Evolutionary conservation across 1,139 yeast species (phyloP), one percentile per base, ranked within the genome.

Genomic region (Hyphopichia pseudoburtonii): DNA sequence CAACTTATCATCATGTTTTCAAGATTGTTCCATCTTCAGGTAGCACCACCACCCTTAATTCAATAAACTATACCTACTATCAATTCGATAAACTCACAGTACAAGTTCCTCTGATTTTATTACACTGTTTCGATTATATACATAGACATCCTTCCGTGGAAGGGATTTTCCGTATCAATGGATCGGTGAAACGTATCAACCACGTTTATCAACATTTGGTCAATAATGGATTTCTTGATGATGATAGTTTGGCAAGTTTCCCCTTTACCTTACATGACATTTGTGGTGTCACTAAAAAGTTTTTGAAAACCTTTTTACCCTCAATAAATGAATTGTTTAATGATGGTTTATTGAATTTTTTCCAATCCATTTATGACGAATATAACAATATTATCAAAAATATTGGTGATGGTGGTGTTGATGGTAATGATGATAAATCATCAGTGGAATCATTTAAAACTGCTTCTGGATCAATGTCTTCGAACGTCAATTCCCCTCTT

Each of bases 81-180:
- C 11, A 17, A 6, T 29, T 29, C 12, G 23, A 29, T 16, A 10
- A 15, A 9, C 5, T 30, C 32, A 32, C 34, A n/a, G 24, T 17
- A 11, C 33, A 34, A 10, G 15, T 56, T n/a, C 62, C 64, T 1
- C 27, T 38, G 9, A 42, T 57, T 11, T 33, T 60, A 24, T 43
- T 43, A 7, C 55, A 52, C 16, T 45, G 60, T 24, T 54, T 54
- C 37, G 32, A 45, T 8, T 54, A 46, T 37, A 46, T 60, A 4
- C 40, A 52, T 6, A 35, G 38, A 3, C 52, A 57, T 14, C 10
- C 16, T 5, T 40, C 53, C 3, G 46, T 44, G 12, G 62, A 60
- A 39, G 66, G 66, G 7, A 44, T 59, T 5, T 60, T 60, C 38
- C 46, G 66, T 25, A 52, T 60, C 17, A 59, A 56, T 37, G 66